Evolutionary conservation across 768 basidiomycete species (phyloP).

Genomic region (Pulveroboletus sp.): DNA sequence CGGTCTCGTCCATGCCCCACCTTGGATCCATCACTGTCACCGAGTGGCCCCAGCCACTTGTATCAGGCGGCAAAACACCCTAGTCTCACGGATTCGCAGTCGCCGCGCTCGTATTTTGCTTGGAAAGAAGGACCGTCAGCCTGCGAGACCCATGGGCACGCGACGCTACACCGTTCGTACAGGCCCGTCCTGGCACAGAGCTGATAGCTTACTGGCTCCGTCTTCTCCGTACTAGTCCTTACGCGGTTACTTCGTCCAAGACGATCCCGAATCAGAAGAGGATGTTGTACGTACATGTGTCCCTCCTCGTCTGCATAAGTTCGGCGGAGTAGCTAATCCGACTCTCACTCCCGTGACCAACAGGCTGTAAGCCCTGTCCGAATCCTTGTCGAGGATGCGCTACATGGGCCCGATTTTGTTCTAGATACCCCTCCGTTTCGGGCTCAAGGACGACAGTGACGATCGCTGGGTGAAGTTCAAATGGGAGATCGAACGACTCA

Average conservation of each 20-base stretch:
- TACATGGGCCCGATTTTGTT: not conserved
- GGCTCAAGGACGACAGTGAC: constrained; percentile 47
- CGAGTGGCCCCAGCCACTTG: too few species aligned
- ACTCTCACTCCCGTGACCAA: not conserved
- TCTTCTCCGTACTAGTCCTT: constrained; percentile 1
- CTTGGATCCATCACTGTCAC: too few species aligned
- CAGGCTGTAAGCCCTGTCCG: constrained; percentile 14
- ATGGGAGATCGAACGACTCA: constrained; percentile 39
- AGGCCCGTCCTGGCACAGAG: not conserved
- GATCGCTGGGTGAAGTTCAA: constrained; percentile 49
- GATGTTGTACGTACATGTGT: constrained; percentile 8
- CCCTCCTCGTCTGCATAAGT: too few species aligned
- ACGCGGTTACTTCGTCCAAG: constrained; percentile 17
- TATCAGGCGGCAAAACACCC: too few species aligned
- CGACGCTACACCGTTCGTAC: constrained; percentile 17
- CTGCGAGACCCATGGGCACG: constrained; percentile 4
- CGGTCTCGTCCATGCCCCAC: too few species aligned
- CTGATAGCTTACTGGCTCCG: not conserved
- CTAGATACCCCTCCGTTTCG: constrained; percentile 56
- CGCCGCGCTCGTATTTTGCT: too few species aligned
- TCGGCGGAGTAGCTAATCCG: not conserved
- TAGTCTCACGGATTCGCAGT: too few species aligned
- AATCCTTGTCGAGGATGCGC: not conserved
- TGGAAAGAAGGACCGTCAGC: too few species aligned
- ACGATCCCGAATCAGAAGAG: constrained; percentile 12